These are phyloP conservation scores for Geotrichum fermentans DNA, from an alignment of 1,139 yeast genomes.

Conservation along the genomic window DNA sequence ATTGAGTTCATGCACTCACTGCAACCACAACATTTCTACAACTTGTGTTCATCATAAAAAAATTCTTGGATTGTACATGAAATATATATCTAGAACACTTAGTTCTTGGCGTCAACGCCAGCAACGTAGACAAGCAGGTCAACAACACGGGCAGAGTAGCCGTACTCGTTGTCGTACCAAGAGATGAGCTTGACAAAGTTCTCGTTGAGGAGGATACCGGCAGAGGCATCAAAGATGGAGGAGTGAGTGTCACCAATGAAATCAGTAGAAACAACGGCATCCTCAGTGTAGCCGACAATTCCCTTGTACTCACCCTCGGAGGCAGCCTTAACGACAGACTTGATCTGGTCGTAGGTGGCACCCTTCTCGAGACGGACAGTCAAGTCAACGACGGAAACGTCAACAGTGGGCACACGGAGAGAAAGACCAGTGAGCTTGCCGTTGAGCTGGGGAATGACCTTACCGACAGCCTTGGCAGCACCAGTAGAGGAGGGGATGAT, in stretches of 20 bases:
- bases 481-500: constrained; percentile 87
- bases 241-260: constrained; percentile 75
- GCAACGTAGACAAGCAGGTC: constrained; percentile 77
- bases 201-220: constrained; percentile 79
- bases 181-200: constrained; percentile 80
- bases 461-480: constrained; percentile 92
- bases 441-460: constrained; percentile 81
- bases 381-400: constrained; percentile 75
- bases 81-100: constrained; percentile 9
- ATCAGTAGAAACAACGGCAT: constrained; percentile 80
- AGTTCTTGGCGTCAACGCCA: constrained; percentile 32
- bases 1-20: no score
- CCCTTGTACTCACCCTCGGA: constrained; percentile 70
- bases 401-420: constrained; percentile 82
- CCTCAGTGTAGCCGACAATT: constrained; percentile 76
- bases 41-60: no score
- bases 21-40: no score
- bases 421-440: constrained; percentile 90
- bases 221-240: constrained; percentile 78
- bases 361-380: constrained; percentile 65
- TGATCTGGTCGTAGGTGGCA: constrained; percentile 71
- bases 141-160: constrained; percentile 89
- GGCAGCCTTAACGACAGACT: constrained; percentile 59
- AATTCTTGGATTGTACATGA: no score
- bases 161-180: constrained; percentile 90